Base-by-base conservation (phyloP, 176 grass and related monocot genomes). In the Paspalum notatum region DNA sequence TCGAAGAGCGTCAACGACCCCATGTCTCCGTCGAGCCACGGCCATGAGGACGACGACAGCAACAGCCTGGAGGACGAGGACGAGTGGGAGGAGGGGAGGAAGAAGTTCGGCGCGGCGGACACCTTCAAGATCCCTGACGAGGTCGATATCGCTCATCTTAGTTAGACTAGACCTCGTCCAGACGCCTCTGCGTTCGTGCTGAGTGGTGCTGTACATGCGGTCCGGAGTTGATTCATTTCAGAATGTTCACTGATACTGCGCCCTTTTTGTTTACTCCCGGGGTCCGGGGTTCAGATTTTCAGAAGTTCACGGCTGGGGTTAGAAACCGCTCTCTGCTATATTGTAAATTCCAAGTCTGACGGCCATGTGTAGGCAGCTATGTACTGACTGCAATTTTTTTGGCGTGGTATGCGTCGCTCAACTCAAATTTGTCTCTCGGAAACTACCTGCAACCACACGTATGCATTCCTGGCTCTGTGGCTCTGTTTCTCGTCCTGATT, bases 61-160 rank as follows among this genome's bases (percentile, higher is more conserved):
- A 76, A 87, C 72, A 87, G 81, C 66, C 41, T 83, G 51, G 87
- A 91, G 57, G 83, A 84, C 8, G 89, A 89, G 8, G 83, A 83
- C 10, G 89, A 91, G 60, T 97, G 94, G 94, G 78, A 88, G 74
- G 84, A 88, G 14, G 94, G 87, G 7, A 85, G 82, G 78, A 94
- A 78, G 85, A 94, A 94, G 70, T 94, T 94, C 0, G 91, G 91
- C 0, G 91, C 91, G 3, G 93, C 93, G 2, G 87, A 64, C 3
- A 95, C 93, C 27, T 95, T 95, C 82, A 95, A 92, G 68, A 39
- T 95, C 53, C 90, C 93, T 2, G 90, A 95, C 0, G 81, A 90
- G 18, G 75, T 95, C 3, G 93, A 92, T 1, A 81, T 90, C 14
- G 50, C 90, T 2, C 87, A 90, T 21, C 79, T 95, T 74, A 92